Percentiles rank a stretch among this genome's conserved stretches.
phyloP scores from a whole-genome alignment of 2,329 filamentous ascomycete genomes.

The Tolypocladium tropicale region DNA sequence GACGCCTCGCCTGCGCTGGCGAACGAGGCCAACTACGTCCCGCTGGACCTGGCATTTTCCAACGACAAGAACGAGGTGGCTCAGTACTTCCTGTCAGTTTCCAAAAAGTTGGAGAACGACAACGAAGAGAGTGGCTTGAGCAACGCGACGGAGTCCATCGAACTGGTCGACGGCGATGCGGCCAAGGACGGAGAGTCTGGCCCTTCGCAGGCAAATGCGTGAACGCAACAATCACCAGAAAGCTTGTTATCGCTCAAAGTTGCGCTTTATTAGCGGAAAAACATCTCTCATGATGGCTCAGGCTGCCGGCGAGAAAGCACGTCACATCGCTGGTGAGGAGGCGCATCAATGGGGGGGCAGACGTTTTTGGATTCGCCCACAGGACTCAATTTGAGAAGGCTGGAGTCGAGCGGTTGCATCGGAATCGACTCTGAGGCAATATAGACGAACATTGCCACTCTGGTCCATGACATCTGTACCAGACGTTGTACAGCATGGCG shows the following conservation, averaged over 20 bases:
- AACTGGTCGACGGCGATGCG: conserved; percentile 24
- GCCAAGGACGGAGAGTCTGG: conserved; percentile 11
- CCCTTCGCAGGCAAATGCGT: not conserved
- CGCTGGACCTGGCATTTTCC: conserved; percentile 63
- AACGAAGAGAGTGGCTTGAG: conserved; percentile 35
- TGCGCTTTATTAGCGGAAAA: not conserved
- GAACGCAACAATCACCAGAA: not conserved
- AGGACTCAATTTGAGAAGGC: not conserved
- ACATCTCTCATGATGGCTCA: not conserved
- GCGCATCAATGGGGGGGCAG: not conserved
- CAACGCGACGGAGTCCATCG: conserved; percentile 25
- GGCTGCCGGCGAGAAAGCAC: not conserved
- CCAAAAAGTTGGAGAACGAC: conserved; percentile 34
- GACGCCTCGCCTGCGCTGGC: conserved; percentile 69
- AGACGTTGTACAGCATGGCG: not conserved
- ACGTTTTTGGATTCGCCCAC: not conserved
- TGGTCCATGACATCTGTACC: not conserved
- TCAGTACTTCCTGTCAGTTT: conserved; percentile 45
- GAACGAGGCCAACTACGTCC: conserved; percentile 77
- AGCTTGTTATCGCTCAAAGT: not conserved
- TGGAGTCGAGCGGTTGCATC: not conserved
- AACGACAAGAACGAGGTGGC: conserved; percentile 57
- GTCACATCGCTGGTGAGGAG: not conserved
- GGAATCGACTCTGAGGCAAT: not conserved
- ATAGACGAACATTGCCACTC: not conserved